Base-by-base conservation (phyloP, 2,329 filamentous ascomycete genomes). In the Fusarium sp. region DNA sequence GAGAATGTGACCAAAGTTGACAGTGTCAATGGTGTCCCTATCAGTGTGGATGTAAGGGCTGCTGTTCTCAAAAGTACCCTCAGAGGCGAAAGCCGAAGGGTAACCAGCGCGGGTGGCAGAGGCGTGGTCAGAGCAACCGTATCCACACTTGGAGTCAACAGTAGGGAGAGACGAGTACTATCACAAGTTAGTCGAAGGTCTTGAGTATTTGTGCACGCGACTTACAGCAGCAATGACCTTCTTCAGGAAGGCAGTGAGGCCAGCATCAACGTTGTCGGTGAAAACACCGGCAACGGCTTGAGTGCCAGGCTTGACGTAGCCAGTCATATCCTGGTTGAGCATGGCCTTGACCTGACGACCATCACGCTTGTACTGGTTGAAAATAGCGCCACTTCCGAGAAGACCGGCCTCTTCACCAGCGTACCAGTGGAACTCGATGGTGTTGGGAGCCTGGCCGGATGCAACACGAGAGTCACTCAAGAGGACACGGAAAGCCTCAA, bases 381-480 rank as follows among this genome's bases (percentile, higher is more conserved):
- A 83, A 55, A 84, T 79, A 32, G 79, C 80, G 30, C 92, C 91
- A 60, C 89, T 92, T 48, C 93, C 93, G 2, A 95, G 86, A 43
- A 96, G 83, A 16, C 93, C 93, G 11, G 90, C 92, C 77, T 96
- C 93, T 74, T 96, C 93, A 2, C 92, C 93, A 5, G 89, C 90
- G 79, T 94, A 95, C 92, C 92, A 96, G 78, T 95, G 92, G 78
- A 95, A 95, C 80, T 96, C 93, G 62, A 96, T 80, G 0, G 92
- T 93, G 78, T 95, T 94, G 66, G 88, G 62, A 88, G 82, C 81
- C 34, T 79, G 84, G 37, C 91, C 91, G 20, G 84, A 82, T 7
- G 87, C 81, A 58, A 94, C 85, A 43, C 88, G 84, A 11, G 88
- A 81, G 37, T 90, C 88, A 60, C 86, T 85, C 54, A 94, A 83